Percentiles rank a stretch among this genome's conserved stretches.
Conservation (phyloP, 164 flowering plant genomes). For the Tetrastigma voinierianum region DNA sequence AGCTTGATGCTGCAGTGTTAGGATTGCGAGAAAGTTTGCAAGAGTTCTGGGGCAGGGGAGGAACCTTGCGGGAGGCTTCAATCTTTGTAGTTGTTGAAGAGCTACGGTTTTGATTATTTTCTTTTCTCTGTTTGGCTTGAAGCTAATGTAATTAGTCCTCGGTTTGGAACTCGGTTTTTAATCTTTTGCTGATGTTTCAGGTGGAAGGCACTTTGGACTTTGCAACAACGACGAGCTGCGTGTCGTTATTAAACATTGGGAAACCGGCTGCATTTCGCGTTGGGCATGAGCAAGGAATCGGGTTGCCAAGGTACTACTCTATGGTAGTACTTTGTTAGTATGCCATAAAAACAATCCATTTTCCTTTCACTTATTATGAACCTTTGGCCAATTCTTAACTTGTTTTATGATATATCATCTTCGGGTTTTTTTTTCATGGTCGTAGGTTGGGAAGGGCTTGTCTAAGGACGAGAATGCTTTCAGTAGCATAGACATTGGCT, state of each 20-base stretch:
- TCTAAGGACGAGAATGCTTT: conserved; percentile 77
- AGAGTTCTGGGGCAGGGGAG: conserved; percentile 71
- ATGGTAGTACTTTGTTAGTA: too few species aligned
- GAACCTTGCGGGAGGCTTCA: conserved; percentile 75
- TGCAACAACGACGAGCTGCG: conserved; percentile 51
- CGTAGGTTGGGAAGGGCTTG: conserved; percentile 75
- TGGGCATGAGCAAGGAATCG: conserved; percentile 60
- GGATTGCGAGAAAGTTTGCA: conserved; percentile 68
- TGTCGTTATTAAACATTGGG: conserved; percentile 41
- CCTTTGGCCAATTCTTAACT: neutral
- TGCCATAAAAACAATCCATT: neutral
- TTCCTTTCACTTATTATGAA: too few species aligned
- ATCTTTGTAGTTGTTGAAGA: conserved; percentile 70
- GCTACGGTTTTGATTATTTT: conserved; percentile 50
- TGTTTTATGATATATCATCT: too few species aligned
- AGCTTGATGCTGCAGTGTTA: conserved; percentile 60
- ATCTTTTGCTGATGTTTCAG: conserved; percentile 21
- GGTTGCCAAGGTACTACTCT: conserved; percentile 62
- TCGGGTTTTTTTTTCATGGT: neutral
- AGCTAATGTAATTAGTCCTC: neutral
- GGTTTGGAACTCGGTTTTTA: neutral
- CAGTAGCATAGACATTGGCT: conserved; percentile 80
- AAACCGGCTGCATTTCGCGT: conserved; percentile 53
- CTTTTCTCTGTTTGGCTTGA: neutral
- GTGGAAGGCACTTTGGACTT: conserved; percentile 74